phyloP scores from a whole-genome alignment of 139 green algal species.

The Chlamydomonas sp. region DNA sequence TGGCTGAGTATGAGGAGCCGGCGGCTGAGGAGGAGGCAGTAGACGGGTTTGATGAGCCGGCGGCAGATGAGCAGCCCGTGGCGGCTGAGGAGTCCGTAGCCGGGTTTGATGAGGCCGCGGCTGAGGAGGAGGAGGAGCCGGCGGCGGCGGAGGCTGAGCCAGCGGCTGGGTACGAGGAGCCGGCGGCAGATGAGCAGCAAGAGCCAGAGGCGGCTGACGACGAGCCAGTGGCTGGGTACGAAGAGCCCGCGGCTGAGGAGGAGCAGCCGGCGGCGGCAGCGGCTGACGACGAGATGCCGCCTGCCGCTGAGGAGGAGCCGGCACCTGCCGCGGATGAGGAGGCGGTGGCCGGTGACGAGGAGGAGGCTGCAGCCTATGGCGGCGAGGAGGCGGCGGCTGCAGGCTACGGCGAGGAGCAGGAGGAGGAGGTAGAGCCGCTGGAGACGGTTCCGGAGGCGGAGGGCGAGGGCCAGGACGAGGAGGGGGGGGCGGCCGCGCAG shows the following conservation, averaged over 20 bases:
- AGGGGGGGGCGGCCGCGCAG: no score
- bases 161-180: not conserved
- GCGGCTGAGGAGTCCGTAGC: not conserved
- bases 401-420: not conserved
- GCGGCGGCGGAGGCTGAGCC: not conserved
- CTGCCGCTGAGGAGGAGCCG: not conserved
- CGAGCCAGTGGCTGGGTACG: not conserved
- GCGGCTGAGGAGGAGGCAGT: not conserved
- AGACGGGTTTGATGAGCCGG: not conserved
- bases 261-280: not conserved
- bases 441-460: not conserved
- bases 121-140: not conserved
- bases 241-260: conserved; percentile 3
- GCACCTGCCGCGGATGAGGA: not conserved
- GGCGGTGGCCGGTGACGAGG: not conserved
- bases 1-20: not conserved
- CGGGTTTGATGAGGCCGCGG: not conserved
- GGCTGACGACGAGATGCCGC: not conserved
- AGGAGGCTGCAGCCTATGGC: no score
- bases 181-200: not conserved
- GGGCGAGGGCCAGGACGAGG: not conserved
- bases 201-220: not conserved
- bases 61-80: not conserved
- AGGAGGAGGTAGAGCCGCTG: not conserved
- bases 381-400: not conserved